Evolutionary conservation across 139 green algal species (phyloP).

Genomic region (Picochlorum sp.): DNA sequence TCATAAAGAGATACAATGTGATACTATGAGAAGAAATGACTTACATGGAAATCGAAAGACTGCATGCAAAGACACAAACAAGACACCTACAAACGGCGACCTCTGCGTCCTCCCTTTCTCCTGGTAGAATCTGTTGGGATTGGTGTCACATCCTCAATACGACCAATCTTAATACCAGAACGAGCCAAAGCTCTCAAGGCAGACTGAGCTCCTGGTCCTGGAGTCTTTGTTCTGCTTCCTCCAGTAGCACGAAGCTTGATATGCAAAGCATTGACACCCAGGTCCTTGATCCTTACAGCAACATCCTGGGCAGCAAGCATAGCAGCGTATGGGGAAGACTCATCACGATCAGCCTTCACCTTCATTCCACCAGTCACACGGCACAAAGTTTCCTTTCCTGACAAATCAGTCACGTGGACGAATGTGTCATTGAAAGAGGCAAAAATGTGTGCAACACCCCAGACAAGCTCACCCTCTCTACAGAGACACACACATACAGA

Average conservation of each 20-base stretch:
- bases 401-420: conserved; percentile 99
- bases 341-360: conserved; percentile 98
- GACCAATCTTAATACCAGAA: conserved; percentile 97
- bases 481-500: neutral
- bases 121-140: conserved; percentile 96
- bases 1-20: too few relatives aligned
- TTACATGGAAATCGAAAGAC: neutral
- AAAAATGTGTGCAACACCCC: conserved; percentile 99
- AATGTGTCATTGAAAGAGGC: conserved; percentile 99
- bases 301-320: conserved; percentile 99
- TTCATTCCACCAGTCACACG: conserved; percentile 99
- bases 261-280: conserved; percentile 95
- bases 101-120: conserved; percentile 93
- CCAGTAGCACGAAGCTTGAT: conserved; percentile 98
- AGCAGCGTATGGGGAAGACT: conserved; percentile 97
- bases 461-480: conserved; percentile 94
- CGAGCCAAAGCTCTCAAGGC: conserved; percentile 95
- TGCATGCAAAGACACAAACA: neutral
- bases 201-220: conserved; percentile 93
- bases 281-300: conserved; percentile 92
- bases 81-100: conserved; percentile 75
- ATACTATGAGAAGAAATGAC: too few relatives aligned
- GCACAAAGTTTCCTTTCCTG: conserved; percentile 93
- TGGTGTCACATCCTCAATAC: conserved; percentile 99
- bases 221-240: conserved; percentile 99